These are phyloP conservation scores for Stereocaulon alpinum DNA, from an alignment of 495 filamentous ascomycete species.

Conservation along the genomic window DNA sequence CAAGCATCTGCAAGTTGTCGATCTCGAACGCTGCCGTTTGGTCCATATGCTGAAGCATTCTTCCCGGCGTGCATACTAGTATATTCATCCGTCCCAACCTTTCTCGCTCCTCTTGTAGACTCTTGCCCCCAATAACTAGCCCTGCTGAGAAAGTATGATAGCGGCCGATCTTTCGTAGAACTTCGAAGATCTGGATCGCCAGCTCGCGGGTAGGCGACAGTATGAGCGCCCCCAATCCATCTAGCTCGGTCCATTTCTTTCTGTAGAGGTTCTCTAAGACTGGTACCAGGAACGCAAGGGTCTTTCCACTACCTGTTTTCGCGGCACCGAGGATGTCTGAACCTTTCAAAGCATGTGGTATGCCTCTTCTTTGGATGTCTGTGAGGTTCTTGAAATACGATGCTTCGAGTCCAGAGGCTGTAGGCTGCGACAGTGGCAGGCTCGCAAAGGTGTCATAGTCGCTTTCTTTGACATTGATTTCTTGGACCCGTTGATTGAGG, in stretches of 20 bases:
- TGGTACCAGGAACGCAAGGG: conserved; percentile 83
- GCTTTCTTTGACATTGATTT: conserved; percentile 36
- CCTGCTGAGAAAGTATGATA: conserved; percentile 89
- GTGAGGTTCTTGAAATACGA: conserved; percentile 85
- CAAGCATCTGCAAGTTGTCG: conserved; percentile 81
- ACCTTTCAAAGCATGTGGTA: conserved; percentile 77
- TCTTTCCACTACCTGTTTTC: conserved; percentile 96
- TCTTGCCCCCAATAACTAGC: conserved; percentile 90
- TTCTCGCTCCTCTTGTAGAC: conserved; percentile 76
- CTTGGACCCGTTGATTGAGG: conserved; percentile 39
- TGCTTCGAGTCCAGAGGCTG: conserved; percentile 65
- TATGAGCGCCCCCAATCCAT: conserved; percentile 86
- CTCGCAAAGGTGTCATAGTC: conserved; percentile 64
- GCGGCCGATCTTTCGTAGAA: conserved; percentile 79
- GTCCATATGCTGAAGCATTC: conserved; percentile 92
- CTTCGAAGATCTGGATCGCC: conserved; percentile 95
- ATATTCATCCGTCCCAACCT: conserved; percentile 93
- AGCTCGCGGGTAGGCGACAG: conserved; percentile 91
- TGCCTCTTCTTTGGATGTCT: conserved; percentile 80
- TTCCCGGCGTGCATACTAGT: conserved; percentile 86
- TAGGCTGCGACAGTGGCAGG: conserved; percentile 80
- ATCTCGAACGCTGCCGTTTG: conserved; percentile 87
- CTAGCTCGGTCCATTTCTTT: conserved; percentile 76
- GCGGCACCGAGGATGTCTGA: conserved; percentile 87
- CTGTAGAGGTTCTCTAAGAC: conserved; percentile 93